phyloP scores from a whole-genome alignment of 306 rosid species.

The Canavalia ensiformis region DNA sequence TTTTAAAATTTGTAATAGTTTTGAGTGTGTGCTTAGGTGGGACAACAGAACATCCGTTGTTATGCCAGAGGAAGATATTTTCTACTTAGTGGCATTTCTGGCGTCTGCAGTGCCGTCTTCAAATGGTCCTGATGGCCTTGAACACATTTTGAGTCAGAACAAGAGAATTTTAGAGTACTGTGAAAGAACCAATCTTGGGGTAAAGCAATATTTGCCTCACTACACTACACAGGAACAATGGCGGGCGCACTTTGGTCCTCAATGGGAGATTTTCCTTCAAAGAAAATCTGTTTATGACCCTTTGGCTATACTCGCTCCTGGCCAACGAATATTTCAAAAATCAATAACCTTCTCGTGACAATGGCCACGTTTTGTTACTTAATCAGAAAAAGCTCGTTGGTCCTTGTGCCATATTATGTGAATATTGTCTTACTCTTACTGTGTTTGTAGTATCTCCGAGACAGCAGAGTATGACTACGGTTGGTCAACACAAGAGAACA shows the following conservation, averaged over 20 bases:
- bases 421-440: slow-evolving; percentile 36
- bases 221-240: slow-evolving; percentile 78
- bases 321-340: slow-evolving; percentile 87
- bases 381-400: no score
- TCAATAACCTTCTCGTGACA: slow-evolving; percentile 64
- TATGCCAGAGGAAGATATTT: slow-evolving; percentile 83
- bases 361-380: slow-evolving; percentile 12
- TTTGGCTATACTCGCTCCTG: slow-evolving; percentile 88
- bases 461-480: slow-evolving; percentile 40
- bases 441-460: slow-evolving; percentile 38
- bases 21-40: slow-evolving; percentile 71
- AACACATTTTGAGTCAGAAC: slow-evolving; percentile 79
- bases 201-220: slow-evolving; percentile 92
- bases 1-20: no score
- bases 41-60: slow-evolving; percentile 75
- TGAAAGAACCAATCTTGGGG: slow-evolving; percentile 75
- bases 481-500: slow-evolving; percentile 38
- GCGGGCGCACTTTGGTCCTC: slow-evolving; percentile 89
- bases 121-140: slow-evolving; percentile 78
- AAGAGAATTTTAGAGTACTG: slow-evolving; percentile 86
- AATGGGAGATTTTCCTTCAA: slow-evolving; percentile 73
- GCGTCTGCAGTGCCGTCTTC: slow-evolving; percentile 92
- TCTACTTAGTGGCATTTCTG: slow-evolving; percentile 91
- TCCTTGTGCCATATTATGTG: not conserved
- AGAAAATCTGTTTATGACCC: slow-evolving; percentile 93